Base-by-base conservation (phyloP, 352 stramenopile species). In the Globisporangium rhizosaccharum region DNA sequence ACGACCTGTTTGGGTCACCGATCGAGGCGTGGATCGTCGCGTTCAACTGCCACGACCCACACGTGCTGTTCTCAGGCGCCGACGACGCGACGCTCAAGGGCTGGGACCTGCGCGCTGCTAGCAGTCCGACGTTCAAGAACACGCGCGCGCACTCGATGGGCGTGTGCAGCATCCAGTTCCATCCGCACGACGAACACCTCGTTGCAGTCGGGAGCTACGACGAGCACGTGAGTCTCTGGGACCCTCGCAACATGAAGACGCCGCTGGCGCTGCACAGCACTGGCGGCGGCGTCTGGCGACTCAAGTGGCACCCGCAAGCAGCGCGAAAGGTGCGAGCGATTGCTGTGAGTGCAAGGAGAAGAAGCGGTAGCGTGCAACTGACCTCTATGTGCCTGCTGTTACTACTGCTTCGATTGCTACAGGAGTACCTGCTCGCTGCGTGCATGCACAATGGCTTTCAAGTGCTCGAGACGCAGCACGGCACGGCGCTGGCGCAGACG, bases 361-460 rank as follows among this genome's bases (percentile, higher is more conserved):
- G 30, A 50, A 48, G 46, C 6, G 9, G 26, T 45, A 20, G 18
- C 25, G 26, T 39, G 33, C 33, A 39, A 41, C 26, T 51, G 12
- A 58, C 25, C 7, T 8, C 5, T 45, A n/a, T 56, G 25, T n/a
- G 36, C 18, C 9, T 41, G n/a, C 55, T 61, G 14, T 46, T 39
- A 8, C 41, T 12, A 18, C 37, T 50, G 36, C 18, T 44, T n/a
- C 10, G 26, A 45, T 10, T 37, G 33, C 10, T 53, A 26, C 53
- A 94, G 82, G 72, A 89, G 26, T 66, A 85, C 26, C 63, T 94
- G 39, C 65, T 94, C 41, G 79, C 85, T 2, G 85, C 85, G 1
- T 94, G 85, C 57, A 94, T 94, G 85, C 82, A 94, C 66, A 88
- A 91, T 54, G 81, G 83, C n/a, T 94, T 94, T 51, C 85, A 92